phyloP scores from a whole-genome alignment of 257 asterid genomes.

The Gynochthodes officinalis region DNA sequence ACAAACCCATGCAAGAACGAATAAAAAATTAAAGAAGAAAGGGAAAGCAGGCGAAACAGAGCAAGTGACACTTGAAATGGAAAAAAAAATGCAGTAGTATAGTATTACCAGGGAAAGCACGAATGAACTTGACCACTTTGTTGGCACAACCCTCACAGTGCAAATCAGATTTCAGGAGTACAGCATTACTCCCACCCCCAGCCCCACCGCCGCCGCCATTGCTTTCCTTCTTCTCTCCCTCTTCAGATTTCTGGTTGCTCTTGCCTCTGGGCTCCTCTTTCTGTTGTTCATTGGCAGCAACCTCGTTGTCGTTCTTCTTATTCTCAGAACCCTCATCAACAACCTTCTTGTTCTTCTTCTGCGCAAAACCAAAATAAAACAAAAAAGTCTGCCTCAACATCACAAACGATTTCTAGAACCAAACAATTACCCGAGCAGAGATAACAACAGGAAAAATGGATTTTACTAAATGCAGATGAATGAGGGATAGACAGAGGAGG shows the following conservation, averaged over 20 bases:
- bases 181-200: slow-evolving; percentile 22
- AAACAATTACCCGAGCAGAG: not conserved
- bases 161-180: slow-evolving; percentile 61
- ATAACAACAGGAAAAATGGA: not conserved
- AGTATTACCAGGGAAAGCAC: slow-evolving; percentile 52
- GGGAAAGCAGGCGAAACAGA: not conserved
- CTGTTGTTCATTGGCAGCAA: not conserved
- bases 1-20: not conserved
- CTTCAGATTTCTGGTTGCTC: not conserved
- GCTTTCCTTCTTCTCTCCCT: slow-evolving; percentile 33
- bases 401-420: not conserved
- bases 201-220: slow-evolving; percentile 17
- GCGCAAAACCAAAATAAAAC: slow-evolving; percentile 13
- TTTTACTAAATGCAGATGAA: not conserved
- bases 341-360: slow-evolving; percentile 32
- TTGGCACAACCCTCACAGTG: slow-evolving; percentile 86
- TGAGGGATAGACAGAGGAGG: not conserved
- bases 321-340: not conserved
- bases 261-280: not conserved
- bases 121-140: slow-evolving; percentile 45
- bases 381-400: not conserved
- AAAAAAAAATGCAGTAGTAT: not conserved
- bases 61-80: not conserved
- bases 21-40: not conserved
- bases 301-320: not conserved